Conservation (phyloP, 306 rosid genomes). For the Inga oerstediana region DNA sequence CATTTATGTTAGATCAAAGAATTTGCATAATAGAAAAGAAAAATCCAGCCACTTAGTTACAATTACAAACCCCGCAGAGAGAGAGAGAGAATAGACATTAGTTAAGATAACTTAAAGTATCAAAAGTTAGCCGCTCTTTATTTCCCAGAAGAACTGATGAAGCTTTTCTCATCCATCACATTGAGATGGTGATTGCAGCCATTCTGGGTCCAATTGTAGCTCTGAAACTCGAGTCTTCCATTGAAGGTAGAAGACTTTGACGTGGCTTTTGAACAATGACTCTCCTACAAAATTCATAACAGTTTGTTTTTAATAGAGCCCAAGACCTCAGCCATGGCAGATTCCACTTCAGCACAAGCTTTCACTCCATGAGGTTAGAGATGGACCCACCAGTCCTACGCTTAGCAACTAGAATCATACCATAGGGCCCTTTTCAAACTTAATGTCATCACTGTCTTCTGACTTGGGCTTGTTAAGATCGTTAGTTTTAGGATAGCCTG, state of each 20-base stretch:
- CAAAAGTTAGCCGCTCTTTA: constrained; percentile 64
- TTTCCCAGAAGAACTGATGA: constrained; percentile 54
- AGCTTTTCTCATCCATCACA: constrained; percentile 41
- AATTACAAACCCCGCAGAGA: not conserved
- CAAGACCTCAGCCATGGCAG: not conserved
- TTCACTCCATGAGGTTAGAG: not conserved
- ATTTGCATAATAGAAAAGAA: constrained; percentile 18
- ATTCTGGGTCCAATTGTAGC: not conserved
- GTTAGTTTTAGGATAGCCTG: constrained; percentile 36
- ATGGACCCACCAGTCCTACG: not conserved
- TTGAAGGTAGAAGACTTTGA: not conserved
- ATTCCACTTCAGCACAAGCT: constrained; percentile 18
- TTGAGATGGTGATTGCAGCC: constrained; percentile 49
- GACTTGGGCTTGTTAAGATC: constrained; percentile 34
- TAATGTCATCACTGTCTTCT: constrained; percentile 29
- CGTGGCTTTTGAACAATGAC: not conserved
- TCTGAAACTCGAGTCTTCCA: not conserved
- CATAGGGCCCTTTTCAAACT: constrained; percentile 22
- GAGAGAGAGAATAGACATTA: not conserved
- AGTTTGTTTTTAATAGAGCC: not conserved
- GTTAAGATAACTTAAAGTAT: constrained; percentile 18
- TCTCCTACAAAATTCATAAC: not conserved
- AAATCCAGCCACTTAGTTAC: constrained; percentile 30
- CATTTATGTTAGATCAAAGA: constrained; percentile 21
- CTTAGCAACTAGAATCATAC: constrained; percentile 1